Base-by-base conservation (phyloP, 2,329 filamentous ascomycete genomes). In the Aspergillus amoenus region DNA sequence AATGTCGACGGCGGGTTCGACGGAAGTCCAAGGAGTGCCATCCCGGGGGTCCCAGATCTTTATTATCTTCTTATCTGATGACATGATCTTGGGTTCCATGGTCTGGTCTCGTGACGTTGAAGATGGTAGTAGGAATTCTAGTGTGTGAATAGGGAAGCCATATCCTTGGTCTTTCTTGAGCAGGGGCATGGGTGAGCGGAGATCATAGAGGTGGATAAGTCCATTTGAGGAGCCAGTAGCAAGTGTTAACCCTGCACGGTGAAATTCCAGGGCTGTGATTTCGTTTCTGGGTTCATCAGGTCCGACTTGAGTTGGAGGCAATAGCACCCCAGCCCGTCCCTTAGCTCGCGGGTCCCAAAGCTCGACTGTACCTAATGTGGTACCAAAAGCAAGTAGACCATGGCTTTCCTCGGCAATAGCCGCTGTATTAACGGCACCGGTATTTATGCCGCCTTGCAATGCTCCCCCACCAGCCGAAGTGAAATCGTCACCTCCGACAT, bases 151-250 rank as follows among this genome's bases (percentile, higher is more conserved):
- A 0, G 93, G 85, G 70, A 92, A 95, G 2, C 93, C 93, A 71
- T 96, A 96, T 48, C 95, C 94, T 76, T 99, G 94, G 66, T 97
- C 93, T 73, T 97, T 97, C 70, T 88, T 90, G 48, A 97, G 79
- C 8, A 96, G 78, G 1, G 95, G 92, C 0, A 89, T 83, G 0
- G 94, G 92, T 21, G 91, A 92, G 69, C 94, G 89, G 51, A 99
- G 79, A 74, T 99, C 94, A 71, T 96, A 99, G 7, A 97, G 84
- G 67, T 95, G 89, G 46, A 97, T 86, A 47, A 97, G 83, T 21
- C 95, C 94, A 45, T 86, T 88, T 0, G 91, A 93, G n/a, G 90
- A 90, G 17, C 94, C 94, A 1, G 91, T 90, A 0, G 90, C 92
- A 32, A 97, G 78, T 0, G 90, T 93, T 48, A 99, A 80, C 0